Evolutionary conservation across 768 basidiomycete genomes (phyloP), one percentile per base, ranked within the genome.

Genomic region (Pleurotus eryngii): DNA sequence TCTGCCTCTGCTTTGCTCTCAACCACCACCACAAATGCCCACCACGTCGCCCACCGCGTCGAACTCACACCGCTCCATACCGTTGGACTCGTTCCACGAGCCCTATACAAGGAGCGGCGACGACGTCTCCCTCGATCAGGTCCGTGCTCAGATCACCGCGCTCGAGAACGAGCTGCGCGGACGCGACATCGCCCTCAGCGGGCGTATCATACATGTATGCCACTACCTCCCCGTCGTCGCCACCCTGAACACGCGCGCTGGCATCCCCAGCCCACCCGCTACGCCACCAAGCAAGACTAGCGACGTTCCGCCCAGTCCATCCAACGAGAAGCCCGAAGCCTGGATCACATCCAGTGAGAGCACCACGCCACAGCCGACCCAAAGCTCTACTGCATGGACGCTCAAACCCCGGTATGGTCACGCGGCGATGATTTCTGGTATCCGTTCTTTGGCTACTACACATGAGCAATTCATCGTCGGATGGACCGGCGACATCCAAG

Each of bases 401-500:
- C 75, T 99, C 4, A 72, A 81, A 1, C 83, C 86, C 1, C 81
- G 96, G 40, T 87, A 93, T 61, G 95, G 95, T 15, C 97, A 98
- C 68, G 83, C 92, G 7, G 96, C 96, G 9, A 94, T 98, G 90
- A 89, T 95, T 59, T 90, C 89, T 46, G 96, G 96, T 30, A 94
- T 98, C 66, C 85, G 87, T 54, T 90, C 89, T 9, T 82, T 99
- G 37, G 80, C 87, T 2, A 75, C 84, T 11, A 89, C 90, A 0
- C 90, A 96, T 71, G 89, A 96, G 63, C 93, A 98, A 75, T 70
- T 96, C 65, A 82, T 98, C 68, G 80, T 98, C 45, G 96, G 94
- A 18, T 96, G 97, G 91, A 91, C 92, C 0, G 96, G 96, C 39
- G 94, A 97, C 62, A 81, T 98, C 61, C 70, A 84, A 49, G 80